Evolutionary conservation across 371 early-diverging fungal species (phyloP).

Genomic region (Mucor lusitanicus): DNA sequence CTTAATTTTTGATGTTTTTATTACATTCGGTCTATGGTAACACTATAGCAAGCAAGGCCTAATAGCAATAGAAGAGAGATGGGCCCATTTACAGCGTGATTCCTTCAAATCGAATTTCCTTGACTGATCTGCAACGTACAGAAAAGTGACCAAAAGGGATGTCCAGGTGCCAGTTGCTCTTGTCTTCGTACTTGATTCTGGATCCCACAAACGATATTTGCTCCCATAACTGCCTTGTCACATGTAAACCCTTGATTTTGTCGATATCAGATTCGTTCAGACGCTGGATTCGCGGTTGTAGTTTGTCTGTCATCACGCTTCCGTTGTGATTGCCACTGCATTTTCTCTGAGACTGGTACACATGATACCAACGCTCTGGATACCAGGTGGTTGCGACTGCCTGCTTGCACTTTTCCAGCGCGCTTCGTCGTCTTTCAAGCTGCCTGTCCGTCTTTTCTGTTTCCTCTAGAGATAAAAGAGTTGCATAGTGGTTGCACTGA

Average conservation of each 20-base stretch:
- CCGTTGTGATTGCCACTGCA: background rate
- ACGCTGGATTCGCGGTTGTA: constrained; percentile 1
- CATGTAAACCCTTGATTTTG: background rate
- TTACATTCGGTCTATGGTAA: background rate
- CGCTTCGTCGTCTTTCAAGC: background rate
- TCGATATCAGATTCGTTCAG: background rate
- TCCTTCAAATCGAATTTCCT: constrained; percentile 12
- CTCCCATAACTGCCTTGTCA: constrained; percentile 10
- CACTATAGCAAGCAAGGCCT: background rate
- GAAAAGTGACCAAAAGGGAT: constrained; percentile 14
- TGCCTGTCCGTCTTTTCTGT: background rate
- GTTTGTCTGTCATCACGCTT: background rate
- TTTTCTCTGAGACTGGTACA: constrained; percentile 10
- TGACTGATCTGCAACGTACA: constrained; percentile 9
- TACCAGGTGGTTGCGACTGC: background rate
- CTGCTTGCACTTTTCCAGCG: background rate
- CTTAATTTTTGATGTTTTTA: background rate
- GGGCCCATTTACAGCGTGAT: background rate
- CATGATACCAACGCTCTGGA: constrained; percentile 19
- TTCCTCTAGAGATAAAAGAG: constrained; percentile 14
- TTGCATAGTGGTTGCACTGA: constrained; percentile 9
- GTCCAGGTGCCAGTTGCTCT: constrained; percentile 12
- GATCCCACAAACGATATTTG: constrained; percentile 7
- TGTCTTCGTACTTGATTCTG: constrained; percentile 12
- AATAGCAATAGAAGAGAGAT: too few species aligned